Percentiles rank a stretch among this genome's conserved stretches.
phyloP scores from a whole-genome alignment of 371 early-diverging fungal species.

The Phascolomyces articulosus region DNA sequence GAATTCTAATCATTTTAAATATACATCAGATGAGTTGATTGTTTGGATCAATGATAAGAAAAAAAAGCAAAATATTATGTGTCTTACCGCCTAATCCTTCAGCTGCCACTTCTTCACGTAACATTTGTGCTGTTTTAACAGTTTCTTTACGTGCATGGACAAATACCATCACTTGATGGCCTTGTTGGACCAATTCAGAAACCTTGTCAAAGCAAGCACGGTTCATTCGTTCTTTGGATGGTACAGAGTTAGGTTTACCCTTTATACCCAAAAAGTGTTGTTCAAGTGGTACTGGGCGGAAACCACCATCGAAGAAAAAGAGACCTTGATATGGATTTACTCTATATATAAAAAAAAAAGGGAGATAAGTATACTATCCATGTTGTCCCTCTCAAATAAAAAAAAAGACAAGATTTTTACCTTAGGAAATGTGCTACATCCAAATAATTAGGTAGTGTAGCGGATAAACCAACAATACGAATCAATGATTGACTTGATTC shows the following conservation, averaged over 20 bases:
- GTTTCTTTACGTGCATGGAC: slow-evolving; percentile 98
- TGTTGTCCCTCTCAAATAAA: no score
- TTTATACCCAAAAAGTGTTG: slow-evolving; percentile 95
- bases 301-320: slow-evolving; percentile 95
- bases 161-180: slow-evolving; percentile 99
- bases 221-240: slow-evolving; percentile 75
- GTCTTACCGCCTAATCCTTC: slow-evolving; percentile 59
- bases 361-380: background rate
- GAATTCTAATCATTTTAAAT: slow-evolving; percentile 31
- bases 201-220: slow-evolving; percentile 89
- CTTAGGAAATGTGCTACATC: slow-evolving; percentile 96
- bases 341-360: slow-evolving; percentile 23
- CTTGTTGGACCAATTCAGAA: slow-evolving; percentile 70
- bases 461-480: slow-evolving; percentile 99
- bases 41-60: no score
- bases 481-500: slow-evolving; percentile 94
- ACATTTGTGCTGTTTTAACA: slow-evolving; percentile 84
- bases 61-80: background rate
- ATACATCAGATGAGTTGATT: background rate
- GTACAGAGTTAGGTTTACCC: slow-evolving; percentile 78
- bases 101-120: slow-evolving; percentile 75
- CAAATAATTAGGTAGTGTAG: slow-evolving; percentile 98
- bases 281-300: slow-evolving; percentile 94
- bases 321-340: slow-evolving; percentile 93
- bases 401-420: slow-evolving; percentile 16